Base-by-base conservation (phyloP, 164 flowering plant genomes). In the Tetracentron sinense region DNA sequence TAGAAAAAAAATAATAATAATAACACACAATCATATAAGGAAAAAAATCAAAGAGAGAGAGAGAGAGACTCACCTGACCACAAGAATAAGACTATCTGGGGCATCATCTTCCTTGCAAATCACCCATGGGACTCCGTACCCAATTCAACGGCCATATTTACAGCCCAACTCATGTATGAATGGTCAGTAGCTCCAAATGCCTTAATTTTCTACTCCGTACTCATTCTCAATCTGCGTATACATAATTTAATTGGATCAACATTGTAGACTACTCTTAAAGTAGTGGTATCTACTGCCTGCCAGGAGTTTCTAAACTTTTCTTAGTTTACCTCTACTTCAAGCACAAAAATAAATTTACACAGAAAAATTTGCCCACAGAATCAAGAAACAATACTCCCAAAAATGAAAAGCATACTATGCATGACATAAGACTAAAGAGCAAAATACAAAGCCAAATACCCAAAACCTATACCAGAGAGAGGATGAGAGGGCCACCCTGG, bases 41-140 rank as follows among this genome's bases (percentile, higher is more conserved):
- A n/a, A n/a, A n/a, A n/a, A n/a, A n/a, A n/a, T n/a, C n/a, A n/a
- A n/a, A n/a, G n/a, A n/a, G n/a, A n/a, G n/a, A n/a, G n/a, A n/a
- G n/a, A n/a, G n/a, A n/a, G n/a, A n/a, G n/a, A n/a, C n/a, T n/a
- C n/a, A n/a, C n/a, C n/a, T n/a, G n/a, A n/a, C n/a, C n/a, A n/a
- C n/a, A n/a, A n/a, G n/a, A n/a, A n/a, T n/a, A n/a, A n/a, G n/a
- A n/a, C n/a, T n/a, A 66, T 85, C 93, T 20, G 93, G 93, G 66
- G 93, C 86, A 71, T 82, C 84, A 63, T 83, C 86, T 72, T 87
- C 79, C 71, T 85, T 87, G 82, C 93, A 85, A 90, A 87, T 87
- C 74, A 83, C 76, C 93, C 90, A 87, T 19, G 90, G 93, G 60
- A 87, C 93, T 47, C 86, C 87, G 88, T 85, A 44, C 70, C 74